Conservation (phyloP, 345 rosid genomes). For the Murraya paniculata region DNA sequence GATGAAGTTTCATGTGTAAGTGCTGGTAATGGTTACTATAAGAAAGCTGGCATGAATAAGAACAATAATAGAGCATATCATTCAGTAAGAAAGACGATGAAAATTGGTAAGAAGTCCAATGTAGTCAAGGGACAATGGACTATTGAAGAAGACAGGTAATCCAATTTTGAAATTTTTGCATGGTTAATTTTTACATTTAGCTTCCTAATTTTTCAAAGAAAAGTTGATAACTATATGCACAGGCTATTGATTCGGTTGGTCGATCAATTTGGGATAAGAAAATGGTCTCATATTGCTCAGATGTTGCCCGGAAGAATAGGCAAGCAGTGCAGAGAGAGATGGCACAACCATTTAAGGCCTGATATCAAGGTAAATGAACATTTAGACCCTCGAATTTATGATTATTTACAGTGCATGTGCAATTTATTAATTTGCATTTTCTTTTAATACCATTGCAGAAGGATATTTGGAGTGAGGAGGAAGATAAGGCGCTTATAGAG, state of each 20-base stretch:
- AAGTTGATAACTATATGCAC: background rate
- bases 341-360: constrained; percentile 96
- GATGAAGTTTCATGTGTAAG: constrained; percentile 59
- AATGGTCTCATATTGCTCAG: constrained; percentile 85
- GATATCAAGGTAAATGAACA: constrained; percentile 64
- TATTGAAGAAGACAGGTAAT: constrained; percentile 80
- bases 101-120: constrained; percentile 51
- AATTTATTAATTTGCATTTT: no score
- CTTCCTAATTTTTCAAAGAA: background rate
- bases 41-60: constrained; percentile 28
- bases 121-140: constrained; percentile 95
- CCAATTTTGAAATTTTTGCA: background rate
- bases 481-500: constrained; percentile 70
- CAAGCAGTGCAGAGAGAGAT: constrained; percentile 94
- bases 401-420: no score
- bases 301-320: constrained; percentile 85
- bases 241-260: constrained; percentile 68
- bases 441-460: constrained; percentile 40
- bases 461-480: constrained; percentile 89
- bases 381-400: background rate
- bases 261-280: constrained; percentile 58
- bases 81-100: constrained; percentile 37
- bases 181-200: background rate
- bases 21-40: constrained; percentile 34
- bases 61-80: constrained; percentile 26